Conservation (phyloP, 202 grass and related monocot species). For the Cymbopogon flexuosus region DNA sequence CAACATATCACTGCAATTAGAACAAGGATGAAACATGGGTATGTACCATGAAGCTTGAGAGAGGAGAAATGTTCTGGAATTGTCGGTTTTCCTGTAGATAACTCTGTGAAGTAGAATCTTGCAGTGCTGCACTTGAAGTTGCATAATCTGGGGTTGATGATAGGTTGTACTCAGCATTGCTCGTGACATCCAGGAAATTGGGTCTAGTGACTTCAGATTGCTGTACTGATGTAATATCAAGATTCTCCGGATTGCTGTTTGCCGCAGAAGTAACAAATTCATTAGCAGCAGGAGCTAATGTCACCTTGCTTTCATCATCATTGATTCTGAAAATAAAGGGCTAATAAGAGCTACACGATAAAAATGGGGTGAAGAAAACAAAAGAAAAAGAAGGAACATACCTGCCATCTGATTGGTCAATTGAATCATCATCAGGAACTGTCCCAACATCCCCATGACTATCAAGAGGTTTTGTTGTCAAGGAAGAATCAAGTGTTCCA, state of each 20-base stretch:
- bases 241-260: constrained; percentile 36
- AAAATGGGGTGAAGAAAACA: background rate
- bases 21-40: constrained; percentile 13
- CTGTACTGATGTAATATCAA: constrained; percentile 32
- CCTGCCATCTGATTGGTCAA: constrained; percentile 43
- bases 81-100: constrained; percentile 71
- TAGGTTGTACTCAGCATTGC: constrained; percentile 44
- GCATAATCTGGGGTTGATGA: constrained; percentile 46
- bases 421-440: constrained; percentile 37
- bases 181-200: constrained; percentile 44
- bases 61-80: constrained; percentile 62
- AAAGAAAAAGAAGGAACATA: constrained; percentile 17
- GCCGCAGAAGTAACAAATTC: constrained; percentile 40
- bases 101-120: constrained; percentile 46
- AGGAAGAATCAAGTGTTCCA: constrained; percentile 56
- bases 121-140: constrained; percentile 29
- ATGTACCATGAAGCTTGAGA: constrained; percentile 66
- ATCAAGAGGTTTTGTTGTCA: constrained; percentile 29
- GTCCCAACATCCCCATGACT: constrained; percentile 34
- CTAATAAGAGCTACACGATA: background rate
- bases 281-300: constrained; percentile 17
- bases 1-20: background rate
- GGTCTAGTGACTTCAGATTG: constrained; percentile 36
- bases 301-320: constrained; percentile 45
- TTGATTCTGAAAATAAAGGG: constrained; percentile 43